Conservation (phyloP, 192 early-diverging fungal genomes). For the Coemansia sp. region DNA sequence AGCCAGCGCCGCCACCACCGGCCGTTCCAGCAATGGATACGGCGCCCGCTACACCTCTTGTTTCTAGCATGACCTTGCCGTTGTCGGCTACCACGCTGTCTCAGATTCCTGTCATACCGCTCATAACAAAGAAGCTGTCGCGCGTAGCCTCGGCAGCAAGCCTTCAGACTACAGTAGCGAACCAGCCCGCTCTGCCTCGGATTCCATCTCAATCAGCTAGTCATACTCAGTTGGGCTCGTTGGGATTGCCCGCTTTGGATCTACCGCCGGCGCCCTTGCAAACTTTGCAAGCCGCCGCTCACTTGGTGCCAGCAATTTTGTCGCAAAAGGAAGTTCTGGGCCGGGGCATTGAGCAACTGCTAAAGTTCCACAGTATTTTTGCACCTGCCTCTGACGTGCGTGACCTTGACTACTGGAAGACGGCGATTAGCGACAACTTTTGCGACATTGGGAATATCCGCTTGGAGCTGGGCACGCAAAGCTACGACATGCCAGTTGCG, state of each 20-base stretch:
- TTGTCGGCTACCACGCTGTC: not conserved
- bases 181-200: not conserved
- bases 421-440: constrained; percentile 25
- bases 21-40: not conserved
- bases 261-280: constrained; percentile 1
- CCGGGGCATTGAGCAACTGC: constrained; percentile 34
- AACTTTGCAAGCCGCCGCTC: not conserved
- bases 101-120: not conserved
- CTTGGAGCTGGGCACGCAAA: constrained; percentile 36
- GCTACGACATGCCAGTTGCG: constrained; percentile 39
- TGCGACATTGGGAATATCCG: constrained; percentile 21
- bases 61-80: not conserved
- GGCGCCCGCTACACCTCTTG: constrained; percentile 1
- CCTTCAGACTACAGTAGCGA: not conserved
- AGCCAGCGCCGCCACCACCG: not conserved
- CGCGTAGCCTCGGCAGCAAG: not conserved
- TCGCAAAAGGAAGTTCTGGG: constrained; percentile 27
- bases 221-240: not conserved
- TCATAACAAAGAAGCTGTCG: not conserved
- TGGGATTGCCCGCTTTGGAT: not conserved
- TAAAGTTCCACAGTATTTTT: constrained; percentile 34
- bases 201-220: not conserved
- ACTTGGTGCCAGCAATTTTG: not conserved
- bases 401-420: constrained; percentile 31
- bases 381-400: constrained; percentile 8